These are phyloP conservation scores for Pelargonium fulgidum DNA, from an alignment of 441 rosid genomes.

Conservation along the genomic window DNA sequence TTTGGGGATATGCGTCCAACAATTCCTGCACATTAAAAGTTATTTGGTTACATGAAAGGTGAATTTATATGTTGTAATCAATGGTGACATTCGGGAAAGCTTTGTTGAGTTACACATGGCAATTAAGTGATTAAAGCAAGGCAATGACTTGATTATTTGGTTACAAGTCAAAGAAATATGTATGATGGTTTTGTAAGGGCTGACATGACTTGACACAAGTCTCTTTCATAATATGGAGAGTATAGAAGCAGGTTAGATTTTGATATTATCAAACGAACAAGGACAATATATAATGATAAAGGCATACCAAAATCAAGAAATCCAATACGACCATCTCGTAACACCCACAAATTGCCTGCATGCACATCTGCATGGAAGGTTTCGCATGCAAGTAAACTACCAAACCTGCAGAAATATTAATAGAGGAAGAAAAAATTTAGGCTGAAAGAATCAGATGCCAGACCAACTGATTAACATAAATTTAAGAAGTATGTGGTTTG, in stretches of 20 bases:
- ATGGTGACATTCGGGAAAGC: background rate
- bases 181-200: background rate
- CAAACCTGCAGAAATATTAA: conserved; percentile 58
- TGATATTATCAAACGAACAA: background rate
- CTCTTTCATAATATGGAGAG: background rate
- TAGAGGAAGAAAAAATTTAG: background rate
- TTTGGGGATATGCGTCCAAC: conserved; percentile 95
- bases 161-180: background rate
- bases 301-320: conserved; percentile 92
- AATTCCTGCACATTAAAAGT: conserved; percentile 49
- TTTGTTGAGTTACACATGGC: background rate
- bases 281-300: conserved; percentile 5
- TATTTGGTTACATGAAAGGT: background rate
- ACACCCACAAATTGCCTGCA: conserved; percentile 93
- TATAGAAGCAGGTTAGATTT: background rate
- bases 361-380: conserved; percentile 98
- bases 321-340: conserved; percentile 96
- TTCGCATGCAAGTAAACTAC: conserved; percentile 94
- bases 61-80: background rate
- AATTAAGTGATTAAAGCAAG: background rate
- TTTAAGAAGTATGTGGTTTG: conserved; percentile 7
- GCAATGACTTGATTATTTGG: background rate
- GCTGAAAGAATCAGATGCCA: conserved; percentile 5
- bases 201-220: background rate
- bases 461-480: background rate